Base-by-base conservation (phyloP, 2,329 filamentous ascomycete genomes). In the Tolypocladium album region DNA sequence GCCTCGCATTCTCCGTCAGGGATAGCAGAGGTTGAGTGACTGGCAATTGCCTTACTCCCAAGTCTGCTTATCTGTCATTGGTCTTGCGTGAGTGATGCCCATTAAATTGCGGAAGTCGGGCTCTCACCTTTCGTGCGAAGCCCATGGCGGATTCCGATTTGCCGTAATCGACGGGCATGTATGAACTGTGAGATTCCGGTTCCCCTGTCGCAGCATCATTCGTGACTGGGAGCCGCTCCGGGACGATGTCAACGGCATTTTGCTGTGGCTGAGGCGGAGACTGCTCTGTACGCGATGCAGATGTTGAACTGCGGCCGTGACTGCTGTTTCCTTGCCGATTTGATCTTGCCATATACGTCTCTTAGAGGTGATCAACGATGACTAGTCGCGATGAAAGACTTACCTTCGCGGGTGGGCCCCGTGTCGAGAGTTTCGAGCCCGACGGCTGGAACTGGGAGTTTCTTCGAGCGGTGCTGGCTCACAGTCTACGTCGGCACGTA, bases 111-210 rank as follows among this genome's bases (percentile, higher is more conserved):
- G 34, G 8, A 53, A 17, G 27, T 53, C 22, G 5, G 34, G 27
- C 31, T 20, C 58, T 55, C 43, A 59, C 58, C 50, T 59, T 59
- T 59, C 58, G 53, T 22, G 58, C 58, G 56, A 59, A 43, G 40
- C 50, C 50, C 58, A 59, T 59, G 4, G 58, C 58, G 8, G 58
- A 56, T 24, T 59, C 58, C 4, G 58, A 55, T 38, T 56, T 42
- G 11, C 38, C 43, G 20, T 52, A 52, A 36, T 58, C 43, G 4
- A 52, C 40, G n/a, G 47, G 22, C 7, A 56, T 27, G 13, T 59
- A 31, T 22, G 58, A 24, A 12, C 40, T 36, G 34, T 45, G 38
- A 45, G 43, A 11, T 8, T 45, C 43, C 9, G 43, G 11, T 8
- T 45, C 43, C 9, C 11, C 3, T 24, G 43, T 11, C n/a, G 8